Conservation (phyloP, 495 filamentous ascomycete genomes). For the Darksidea phi region DNA sequence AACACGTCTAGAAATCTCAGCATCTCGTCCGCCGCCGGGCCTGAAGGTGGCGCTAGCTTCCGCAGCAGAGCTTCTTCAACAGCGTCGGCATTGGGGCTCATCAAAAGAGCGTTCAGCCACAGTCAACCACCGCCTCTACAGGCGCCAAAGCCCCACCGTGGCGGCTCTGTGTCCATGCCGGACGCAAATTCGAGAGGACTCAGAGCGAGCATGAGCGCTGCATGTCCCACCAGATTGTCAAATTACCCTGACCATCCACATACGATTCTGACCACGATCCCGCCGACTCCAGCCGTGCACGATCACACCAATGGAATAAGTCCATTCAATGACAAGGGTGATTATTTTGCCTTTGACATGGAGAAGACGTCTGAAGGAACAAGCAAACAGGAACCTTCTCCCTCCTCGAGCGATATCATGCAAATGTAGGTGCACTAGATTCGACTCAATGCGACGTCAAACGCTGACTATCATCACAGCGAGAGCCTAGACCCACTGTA, state of each 20-base stretch:
- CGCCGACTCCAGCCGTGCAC: slow-evolving; percentile 17
- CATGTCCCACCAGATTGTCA: slow-evolving; percentile 30
- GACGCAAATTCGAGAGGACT: slow-evolving; percentile 13
- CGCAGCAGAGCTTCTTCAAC: slow-evolving; percentile 20
- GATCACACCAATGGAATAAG: slow-evolving; percentile 9
- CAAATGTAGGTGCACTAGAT: slow-evolving; percentile 15
- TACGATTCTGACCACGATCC: slow-evolving; percentile 20
- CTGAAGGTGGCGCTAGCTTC: neutral
- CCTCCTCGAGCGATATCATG: slow-evolving; percentile 10
- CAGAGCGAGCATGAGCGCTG: slow-evolving; percentile 21
- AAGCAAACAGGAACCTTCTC: neutral
- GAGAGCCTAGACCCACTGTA: slow-evolving; percentile 34
- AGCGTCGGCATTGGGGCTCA: slow-evolving; percentile 20
- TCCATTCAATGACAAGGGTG: slow-evolving; percentile 19
- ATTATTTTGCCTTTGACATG: slow-evolving; percentile 26
- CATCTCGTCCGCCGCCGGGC: slow-evolving; percentile 3
- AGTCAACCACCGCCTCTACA: neutral
- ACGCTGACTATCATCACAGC: slow-evolving; percentile 2
- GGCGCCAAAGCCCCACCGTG: neutral
- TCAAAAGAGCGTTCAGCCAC: slow-evolving; percentile 29
- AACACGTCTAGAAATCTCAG: neutral
- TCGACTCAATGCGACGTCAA: neutral
- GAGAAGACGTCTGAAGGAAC: neutral
- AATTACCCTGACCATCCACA: slow-evolving; percentile 4
- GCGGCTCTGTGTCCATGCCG: neutral